Base-by-base conservation (phyloP, 192 early-diverging fungal species). In the Gigaspora rosea region DNA sequence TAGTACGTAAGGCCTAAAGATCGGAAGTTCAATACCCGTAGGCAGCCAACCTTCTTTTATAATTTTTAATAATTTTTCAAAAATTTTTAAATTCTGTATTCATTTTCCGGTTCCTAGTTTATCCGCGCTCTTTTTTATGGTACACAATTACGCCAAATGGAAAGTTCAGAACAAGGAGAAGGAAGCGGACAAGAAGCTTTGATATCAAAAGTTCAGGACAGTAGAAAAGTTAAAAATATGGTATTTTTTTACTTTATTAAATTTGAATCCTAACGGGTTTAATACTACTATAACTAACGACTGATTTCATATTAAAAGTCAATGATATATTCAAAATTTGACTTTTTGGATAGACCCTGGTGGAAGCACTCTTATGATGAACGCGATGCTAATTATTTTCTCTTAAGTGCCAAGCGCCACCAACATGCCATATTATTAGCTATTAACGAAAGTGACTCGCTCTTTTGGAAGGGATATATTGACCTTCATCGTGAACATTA, bases 401-500 rank as follows among this genome's bases (percentile, higher is more conserved):
- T 73, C 36, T 47, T 11, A 73, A 48, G 20, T 48, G 54, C 47
- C 66, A 68, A 68, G 66, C 66, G 16, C 66, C 32, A 36, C 36
- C 71, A 73, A 73, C 36, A 73, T 32, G 71, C 35, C n/a, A 73
- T 61, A 56, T 73, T 11, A 73, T 61, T 47, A 59, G 51, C 35
- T 1, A 33, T 59, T 73, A 16, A 15, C 33, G 51, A 72, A 16
- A 57, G 27, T 15, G 20, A 59, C n/a, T 15, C 22, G 54, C 36
- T 59, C 71, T 22, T 73, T 46, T 73, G 18, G 71, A 73, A 73
- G 18, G 36, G 71, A 36, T 73, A 22, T 41, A 73, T 73, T 8
- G 57, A 73, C n/a, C 41, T 73, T 73, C 71, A 73, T 59, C 71
- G n/a, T 0, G 57, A 73, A 47, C 71, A 9, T 70, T 70, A 70